Base-by-base conservation (phyloP, 2,329 filamentous ascomycete genomes). In the Beauveria sp. region DNA sequence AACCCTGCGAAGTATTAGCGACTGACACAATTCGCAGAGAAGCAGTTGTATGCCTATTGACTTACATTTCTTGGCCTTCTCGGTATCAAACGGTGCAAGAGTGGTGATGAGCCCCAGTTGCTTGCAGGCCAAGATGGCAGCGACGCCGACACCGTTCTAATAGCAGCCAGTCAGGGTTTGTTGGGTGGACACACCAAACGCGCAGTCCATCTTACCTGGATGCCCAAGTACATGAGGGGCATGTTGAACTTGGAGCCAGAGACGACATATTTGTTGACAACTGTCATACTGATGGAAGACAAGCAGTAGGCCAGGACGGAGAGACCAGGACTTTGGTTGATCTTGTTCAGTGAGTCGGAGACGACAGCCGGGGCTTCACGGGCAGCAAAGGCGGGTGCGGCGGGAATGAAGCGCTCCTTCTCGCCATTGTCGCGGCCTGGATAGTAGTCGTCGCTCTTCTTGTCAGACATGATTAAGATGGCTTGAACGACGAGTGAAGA, bases 211-310 rank as follows among this genome's bases (percentile, higher is more conserved):
- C 85, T 69, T 83, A 96, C 91, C 87, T 96, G 92, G 62, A 96
- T 83, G 65, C 85, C 88, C 60, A 96, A 84, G 68, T 96, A 87
- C 76, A 96, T 89, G 76, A 96, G 95, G 76, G 93, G 95, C 70
- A 96, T 77, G 77, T 96, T 96, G 83, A 93, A 96, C 66, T 88
- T 83, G 61, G 83, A 80, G 62, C 92, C 92, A 16, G 90, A 96
- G 49, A 96, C 83, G 65, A 96, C 91, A 75, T 93, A 96, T 83
- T 96, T 96, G 80, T 96, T 96, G 74, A 93, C 93, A n/a, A 96
- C 88, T 12, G 92, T 96, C 92, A 96, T 96, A 74, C 93, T 83
- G 71, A 96, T 96, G 22, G 91, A 96, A 62, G 91, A 90, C 70
- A 88, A 80, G 76, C 92, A 96, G 80, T 96, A 96, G 61, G 89